Percentiles rank a stretch among this genome's conserved stretches.
Conservation (phyloP, 2,329 filamentous ascomycete species). For the Fusarium sp. region DNA sequence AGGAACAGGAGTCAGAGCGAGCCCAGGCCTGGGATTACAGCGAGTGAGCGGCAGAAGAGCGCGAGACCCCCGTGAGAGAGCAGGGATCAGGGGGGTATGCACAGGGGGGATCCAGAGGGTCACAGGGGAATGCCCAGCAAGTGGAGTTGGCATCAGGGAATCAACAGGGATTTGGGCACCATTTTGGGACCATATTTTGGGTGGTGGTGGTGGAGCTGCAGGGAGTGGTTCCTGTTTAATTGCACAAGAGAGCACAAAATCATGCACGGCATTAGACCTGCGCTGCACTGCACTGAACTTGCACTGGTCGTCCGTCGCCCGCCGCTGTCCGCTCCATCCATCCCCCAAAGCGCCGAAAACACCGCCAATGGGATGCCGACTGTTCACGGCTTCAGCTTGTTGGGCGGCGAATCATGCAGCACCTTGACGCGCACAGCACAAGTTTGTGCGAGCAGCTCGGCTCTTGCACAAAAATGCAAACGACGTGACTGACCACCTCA, state of each 20-base stretch:
- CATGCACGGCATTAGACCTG: conserved; percentile 20
- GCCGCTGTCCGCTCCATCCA: conserved; percentile 14
- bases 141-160: conserved; percentile 28
- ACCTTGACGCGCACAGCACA: neutral
- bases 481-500: neutral
- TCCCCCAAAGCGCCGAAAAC: conserved; percentile 4
- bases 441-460: conserved; percentile 1
- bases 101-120: conserved; percentile 13
- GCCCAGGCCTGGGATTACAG: conserved; percentile 23
- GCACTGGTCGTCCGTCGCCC: neutral
- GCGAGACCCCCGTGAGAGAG: conserved; percentile 14
- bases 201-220: conserved; percentile 17
- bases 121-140: conserved; percentile 12
- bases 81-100: conserved; percentile 24
- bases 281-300: neutral
- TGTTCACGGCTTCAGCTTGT: neutral
- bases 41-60: conserved; percentile 24
- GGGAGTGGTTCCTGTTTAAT: conserved; percentile 16
- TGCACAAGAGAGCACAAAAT: conserved; percentile 23
- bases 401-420: neutral
- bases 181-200: conserved; percentile 28
- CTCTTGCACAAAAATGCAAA: conserved; percentile 6
- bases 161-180: conserved; percentile 28
- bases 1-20: conserved; percentile 29
- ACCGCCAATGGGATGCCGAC: conserved; percentile 15